Evolutionary conservation across 345 rosid genomes (phyloP), one percentile per base, ranked within the genome.

Genomic region (Zanthoxylum bungeanum): DNA sequence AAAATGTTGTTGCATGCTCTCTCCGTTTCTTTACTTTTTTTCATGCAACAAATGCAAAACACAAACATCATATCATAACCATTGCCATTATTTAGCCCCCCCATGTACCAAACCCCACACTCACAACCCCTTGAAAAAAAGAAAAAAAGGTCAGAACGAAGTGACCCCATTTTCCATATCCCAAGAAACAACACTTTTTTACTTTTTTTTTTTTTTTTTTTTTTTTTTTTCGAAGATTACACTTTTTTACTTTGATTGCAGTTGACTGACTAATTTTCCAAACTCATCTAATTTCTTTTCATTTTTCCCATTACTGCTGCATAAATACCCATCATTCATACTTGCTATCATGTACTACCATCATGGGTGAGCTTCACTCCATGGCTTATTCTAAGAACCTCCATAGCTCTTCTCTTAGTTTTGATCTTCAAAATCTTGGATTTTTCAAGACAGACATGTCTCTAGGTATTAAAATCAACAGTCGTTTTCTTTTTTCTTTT

Each of bases 401-500:
- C 46, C 37, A 37, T 40, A 7, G 60, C 33, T 55, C 44, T 59
- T 68, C 86, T 80, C 85, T 77, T 14, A 75, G 86, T 85, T 91
- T 96, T 93, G 96, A 89, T 91, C 88, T 83, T 68, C 96, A 86
- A 73, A 84, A 80, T 86, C 84, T 89, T 72, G 96, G 87, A 86
- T 73, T 89, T 86, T 73, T 89, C 91, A 85, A 84, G 82, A 80
- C 89, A 80, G 95, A 91, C 87, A 85, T 87, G 85, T 85, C 89
- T 75, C 70, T 85, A 76, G 90, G 93, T 88, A 42, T 21, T 40
- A 5, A 76, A n/a, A n/a, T n/a, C n/a, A n/a, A n/a, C n/a, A n/a
- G n/a, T n/a, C n/a, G n/a, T n/a, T n/a, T n/a, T n/a, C n/a, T n/a
- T n/a, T n/a, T n/a, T 12, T 24, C 25, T 16, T 68, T 34, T 55